Percentiles rank a stretch among this genome's conserved stretches.
phyloP scores from a whole-genome alignment of 208 protist genomes.

The Spongospora subterranea region DNA sequence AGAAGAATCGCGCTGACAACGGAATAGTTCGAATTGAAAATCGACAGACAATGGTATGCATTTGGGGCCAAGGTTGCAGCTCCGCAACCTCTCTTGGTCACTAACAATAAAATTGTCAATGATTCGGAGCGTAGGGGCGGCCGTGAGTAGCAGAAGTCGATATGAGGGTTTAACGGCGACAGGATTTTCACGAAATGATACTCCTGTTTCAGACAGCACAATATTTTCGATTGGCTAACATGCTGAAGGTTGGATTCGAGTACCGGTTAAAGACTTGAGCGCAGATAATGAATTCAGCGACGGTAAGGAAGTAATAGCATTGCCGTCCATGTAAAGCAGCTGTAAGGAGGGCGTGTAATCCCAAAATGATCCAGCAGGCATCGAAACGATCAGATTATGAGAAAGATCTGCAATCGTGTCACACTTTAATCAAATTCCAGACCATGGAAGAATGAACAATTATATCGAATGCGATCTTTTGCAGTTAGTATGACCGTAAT shows the following conservation, averaged over 20 bases:
- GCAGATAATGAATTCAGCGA: not conserved
- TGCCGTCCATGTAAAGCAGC: constrained; percentile 23
- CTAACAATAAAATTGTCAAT: constrained; percentile 26
- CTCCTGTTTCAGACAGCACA: not conserved
- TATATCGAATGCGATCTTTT: too few relatives aligned
- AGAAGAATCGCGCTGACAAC: too few relatives aligned
- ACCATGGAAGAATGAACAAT: not conserved
- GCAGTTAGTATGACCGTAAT: not conserved
- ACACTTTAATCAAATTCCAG: not conserved
- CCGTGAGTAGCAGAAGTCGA: not conserved
- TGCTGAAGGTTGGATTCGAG: not conserved
- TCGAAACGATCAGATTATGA: not conserved
- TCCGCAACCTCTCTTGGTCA: constrained; percentile 10
- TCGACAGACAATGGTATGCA: not conserved
- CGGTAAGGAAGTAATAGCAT: constrained; percentile 31
- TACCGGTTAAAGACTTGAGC: not conserved
- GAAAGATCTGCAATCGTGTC: not conserved
- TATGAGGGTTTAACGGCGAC: not conserved
- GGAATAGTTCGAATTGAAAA: too few relatives aligned
- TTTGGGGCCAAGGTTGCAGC: not conserved
- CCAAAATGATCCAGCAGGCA: constrained; percentile 31
- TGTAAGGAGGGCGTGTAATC: not conserved
- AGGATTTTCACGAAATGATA: constrained; percentile 3
- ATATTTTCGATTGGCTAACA: not conserved
- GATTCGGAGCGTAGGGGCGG: not conserved